Percentiles rank a stretch among this genome's conserved stretches.
These are phyloP conservation scores for Epichloe brachyelytri DNA, from an alignment of 2,329 filamentous ascomycete genomes.

Conservation along the genomic window DNA sequence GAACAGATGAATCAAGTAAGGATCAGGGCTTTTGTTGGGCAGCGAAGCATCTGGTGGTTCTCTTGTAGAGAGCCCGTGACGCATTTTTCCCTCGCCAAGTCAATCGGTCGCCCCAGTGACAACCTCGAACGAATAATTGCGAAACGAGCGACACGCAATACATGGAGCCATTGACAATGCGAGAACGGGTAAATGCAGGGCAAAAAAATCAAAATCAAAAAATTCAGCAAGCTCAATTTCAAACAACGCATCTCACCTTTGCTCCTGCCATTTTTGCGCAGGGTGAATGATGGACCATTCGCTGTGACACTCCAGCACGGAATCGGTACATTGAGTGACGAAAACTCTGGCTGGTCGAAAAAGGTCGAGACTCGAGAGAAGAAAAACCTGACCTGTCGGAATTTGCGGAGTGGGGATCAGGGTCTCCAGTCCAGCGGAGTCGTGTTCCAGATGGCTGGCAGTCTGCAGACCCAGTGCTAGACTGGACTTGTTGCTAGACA, in stretches of 20 bases:
- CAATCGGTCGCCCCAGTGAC: constrained; percentile 1
- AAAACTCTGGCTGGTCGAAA: background rate
- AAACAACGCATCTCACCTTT: constrained; percentile 7
- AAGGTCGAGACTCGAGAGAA: background rate
- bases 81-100: background rate
- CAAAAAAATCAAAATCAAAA: background rate
- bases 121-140: background rate
- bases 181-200: background rate
- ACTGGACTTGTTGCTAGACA: background rate
- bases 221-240: no score
- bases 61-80: background rate
- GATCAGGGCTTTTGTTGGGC: background rate
- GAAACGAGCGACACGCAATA: background rate
- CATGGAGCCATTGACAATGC: background rate
- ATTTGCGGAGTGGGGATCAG: background rate
- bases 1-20: background rate
- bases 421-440: background rate
- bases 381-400: constrained; percentile 3
- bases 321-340: constrained; percentile 1
- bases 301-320: constrained; percentile 1
- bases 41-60: background rate
- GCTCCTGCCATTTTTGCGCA: constrained; percentile 10
- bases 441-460: no score
- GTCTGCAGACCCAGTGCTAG: no score
- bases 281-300: background rate